Conservation (phyloP, 768 basidiomycete genomes). For the Kwoniella sp. region DNA sequence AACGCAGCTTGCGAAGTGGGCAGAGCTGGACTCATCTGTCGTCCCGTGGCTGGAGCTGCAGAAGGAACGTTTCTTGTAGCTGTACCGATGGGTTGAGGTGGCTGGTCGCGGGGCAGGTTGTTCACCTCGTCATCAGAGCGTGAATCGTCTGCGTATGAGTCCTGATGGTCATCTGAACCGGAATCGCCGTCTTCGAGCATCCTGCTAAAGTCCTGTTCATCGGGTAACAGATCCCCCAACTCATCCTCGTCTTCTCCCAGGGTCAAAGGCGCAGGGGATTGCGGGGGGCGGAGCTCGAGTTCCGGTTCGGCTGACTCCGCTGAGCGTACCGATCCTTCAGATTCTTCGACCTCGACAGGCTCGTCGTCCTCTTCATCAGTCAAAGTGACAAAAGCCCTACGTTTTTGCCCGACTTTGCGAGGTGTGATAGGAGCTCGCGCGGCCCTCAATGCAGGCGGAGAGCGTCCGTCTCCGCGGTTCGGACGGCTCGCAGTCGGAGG, state of each 20-base stretch:
- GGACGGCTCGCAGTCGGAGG: not conserved
- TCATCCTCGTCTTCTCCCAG: conserved; percentile 11
- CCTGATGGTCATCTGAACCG: not conserved
- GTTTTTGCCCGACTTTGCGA: not conserved
- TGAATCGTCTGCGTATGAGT: not conserved
- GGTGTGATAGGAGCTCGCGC: not conserved
- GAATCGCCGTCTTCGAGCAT: not conserved
- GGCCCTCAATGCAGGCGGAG: not conserved
- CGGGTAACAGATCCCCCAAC: conserved; percentile 16
- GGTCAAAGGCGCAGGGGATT: too few relatives aligned
- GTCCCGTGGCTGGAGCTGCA: too few relatives aligned
- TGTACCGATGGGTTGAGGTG: too few relatives aligned
- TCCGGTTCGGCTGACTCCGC: too few relatives aligned
- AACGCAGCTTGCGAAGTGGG: not conserved
- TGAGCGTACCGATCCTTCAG: too few relatives aligned
- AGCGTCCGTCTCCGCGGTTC: not conserved
- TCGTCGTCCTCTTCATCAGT: not conserved
- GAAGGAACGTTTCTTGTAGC: too few relatives aligned
- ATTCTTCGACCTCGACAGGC: too few relatives aligned
- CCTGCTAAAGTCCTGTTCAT: conserved; percentile 2
- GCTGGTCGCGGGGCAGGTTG: too few relatives aligned
- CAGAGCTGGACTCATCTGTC: not conserved
- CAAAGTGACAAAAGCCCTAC: not conserved
- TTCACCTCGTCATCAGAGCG: not conserved
- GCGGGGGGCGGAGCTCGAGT: too few relatives aligned